Evolutionary conservation across 208 protist species (phyloP).

Genomic region (Tritrichomonas musculus): DNA sequence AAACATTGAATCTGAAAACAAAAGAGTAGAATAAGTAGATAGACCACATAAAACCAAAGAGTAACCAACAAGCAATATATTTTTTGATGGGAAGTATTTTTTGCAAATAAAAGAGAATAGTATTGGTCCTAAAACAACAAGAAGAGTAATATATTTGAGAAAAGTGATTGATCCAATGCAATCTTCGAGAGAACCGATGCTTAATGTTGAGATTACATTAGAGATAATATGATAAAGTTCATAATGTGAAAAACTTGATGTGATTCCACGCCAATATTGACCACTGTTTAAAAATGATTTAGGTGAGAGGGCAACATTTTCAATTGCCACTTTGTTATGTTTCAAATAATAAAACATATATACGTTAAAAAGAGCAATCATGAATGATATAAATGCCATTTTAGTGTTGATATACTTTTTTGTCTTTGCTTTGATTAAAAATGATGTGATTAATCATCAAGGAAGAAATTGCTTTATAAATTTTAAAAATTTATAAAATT

Average conservation of each 20-base stretch:
- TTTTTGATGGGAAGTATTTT: neutral
- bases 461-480: too few relatives aligned
- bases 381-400: neutral
- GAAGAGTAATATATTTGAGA: neutral
- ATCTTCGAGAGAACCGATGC: neutral
- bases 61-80: neutral
- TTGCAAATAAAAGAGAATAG: neutral
- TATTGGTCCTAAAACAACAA: neutral
- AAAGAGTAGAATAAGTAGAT: neutral
- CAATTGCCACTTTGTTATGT: neutral
- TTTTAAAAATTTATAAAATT: too few relatives aligned
- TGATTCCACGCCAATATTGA: neutral
- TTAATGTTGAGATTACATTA: neutral
- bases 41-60: conserved; percentile 18
- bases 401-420: too few relatives aligned
- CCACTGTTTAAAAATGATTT: neutral
- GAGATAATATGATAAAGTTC: neutral
- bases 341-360: neutral
- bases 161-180: neutral
- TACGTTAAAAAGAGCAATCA: neutral
- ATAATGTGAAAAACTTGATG: conserved; percentile 16
- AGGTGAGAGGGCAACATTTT: neutral
- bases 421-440: too few relatives aligned
- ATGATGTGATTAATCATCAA: too few relatives aligned
- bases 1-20: neutral